These are phyloP conservation scores for Plasmodium gaboni DNA, from an alignment of 169 alveolate species.

Conservation along the genomic window DNA sequence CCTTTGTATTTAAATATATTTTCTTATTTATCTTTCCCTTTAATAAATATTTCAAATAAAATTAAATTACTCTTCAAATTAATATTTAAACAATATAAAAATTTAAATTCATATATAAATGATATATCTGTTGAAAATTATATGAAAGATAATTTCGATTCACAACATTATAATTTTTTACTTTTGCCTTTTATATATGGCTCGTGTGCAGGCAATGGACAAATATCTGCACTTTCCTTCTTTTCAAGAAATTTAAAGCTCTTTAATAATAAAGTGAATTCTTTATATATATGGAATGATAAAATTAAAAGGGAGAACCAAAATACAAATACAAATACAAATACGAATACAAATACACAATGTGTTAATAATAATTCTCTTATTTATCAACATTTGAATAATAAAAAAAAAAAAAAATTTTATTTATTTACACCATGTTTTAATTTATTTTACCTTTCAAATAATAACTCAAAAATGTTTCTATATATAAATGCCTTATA, in stretches of 20 bases:
- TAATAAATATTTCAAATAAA: conserved; percentile 28
- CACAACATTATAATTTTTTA: conserved; percentile 32
- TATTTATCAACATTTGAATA: too few relatives aligned
- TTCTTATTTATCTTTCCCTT: conserved; percentile 42
- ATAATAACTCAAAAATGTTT: neutral
- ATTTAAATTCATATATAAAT: conserved; percentile 10
- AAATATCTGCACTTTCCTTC: conserved; percentile 56
- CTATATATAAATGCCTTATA: neutral
- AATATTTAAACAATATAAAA: conserved; percentile 20
- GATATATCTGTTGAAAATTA: conserved; percentile 35
- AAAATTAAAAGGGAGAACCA: neutral
- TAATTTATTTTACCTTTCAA: neutral
- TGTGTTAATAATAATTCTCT: too few relatives aligned
- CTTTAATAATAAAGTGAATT: conserved; percentile 4
- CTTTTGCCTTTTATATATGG: conserved; percentile 54
- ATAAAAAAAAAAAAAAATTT: too few relatives aligned
- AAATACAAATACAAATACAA: neutral
- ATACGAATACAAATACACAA: neutral
- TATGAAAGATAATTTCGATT: conserved; percentile 51
- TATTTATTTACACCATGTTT: neutral
- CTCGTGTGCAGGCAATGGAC: conserved; percentile 43
- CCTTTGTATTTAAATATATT: conserved; percentile 18
- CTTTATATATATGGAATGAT: conserved; percentile 18
- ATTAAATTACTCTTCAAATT: conserved; percentile 34
- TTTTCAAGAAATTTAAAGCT: conserved; percentile 47